Base-by-base conservation (phyloP, 2,329 filamentous ascomycete species). In the Claviceps sp. region DNA sequence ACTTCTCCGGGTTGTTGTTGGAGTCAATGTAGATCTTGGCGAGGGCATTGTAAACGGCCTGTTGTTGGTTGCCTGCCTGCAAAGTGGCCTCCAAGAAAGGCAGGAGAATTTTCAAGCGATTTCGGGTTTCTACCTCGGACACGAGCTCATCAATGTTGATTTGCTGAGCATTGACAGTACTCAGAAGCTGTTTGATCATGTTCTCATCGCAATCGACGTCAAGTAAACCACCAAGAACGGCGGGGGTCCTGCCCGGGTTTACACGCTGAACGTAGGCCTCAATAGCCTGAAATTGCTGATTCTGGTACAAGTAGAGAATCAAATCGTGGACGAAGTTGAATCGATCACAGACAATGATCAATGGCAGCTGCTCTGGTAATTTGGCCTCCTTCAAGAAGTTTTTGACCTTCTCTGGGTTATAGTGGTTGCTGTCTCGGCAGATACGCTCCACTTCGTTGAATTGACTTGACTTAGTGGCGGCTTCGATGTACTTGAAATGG, bases 21-120 rank as follows among this genome's bases (percentile, higher is more conserved):
- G 83, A 89, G 70, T 98, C 93, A 54, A 98, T 98, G 72, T 98
- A 98, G 60, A 98, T 98, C 80, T 98, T 98, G 49, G 93, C 93
- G 34, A 98, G 78, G 6, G 93, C 94, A 59, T 98, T 97, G 77
- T 87, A 97, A 18, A 98, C 87, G 45, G 91, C 94, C 67, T 95
- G 89, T 69, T 98, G 90, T 67, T 95, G 87, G 71, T 95, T 96
- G 45, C 93, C 93, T 49, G 84, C 81, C 48, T 88, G 84, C 47
- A 98, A 74, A 9, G 89, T 95, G 53, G 87, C 82, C 74, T 98
- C 94, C 5, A 98, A 80, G 84, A 98, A 98, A 18, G 93, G 93
- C 53, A 98, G 72, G 38, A 98, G 78, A 51, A 98, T 78, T 82
- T 98, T 98, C 55, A 98, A 79, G 34, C 93, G 84, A 70, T 98